Base-by-base conservation (phyloP, 345 rosid genomes). In the Arabis alpina region DNA sequence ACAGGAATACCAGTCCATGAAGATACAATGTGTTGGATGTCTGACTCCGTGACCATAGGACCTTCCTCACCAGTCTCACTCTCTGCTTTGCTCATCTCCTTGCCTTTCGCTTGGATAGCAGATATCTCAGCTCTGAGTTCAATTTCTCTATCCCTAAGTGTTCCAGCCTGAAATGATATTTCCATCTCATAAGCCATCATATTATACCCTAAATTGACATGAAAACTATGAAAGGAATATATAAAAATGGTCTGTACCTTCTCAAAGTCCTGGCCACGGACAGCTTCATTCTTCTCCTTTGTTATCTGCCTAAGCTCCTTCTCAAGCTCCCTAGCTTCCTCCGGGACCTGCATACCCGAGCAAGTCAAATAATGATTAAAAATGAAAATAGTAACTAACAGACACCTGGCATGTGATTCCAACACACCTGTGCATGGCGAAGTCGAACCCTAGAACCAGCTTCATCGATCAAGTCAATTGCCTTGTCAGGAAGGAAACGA, bases 1-100 rank as follows among this genome's bases (percentile, higher is more conserved):
- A 94, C 98, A 2, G 99, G 99, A 80, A 94, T 94, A 47, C 99
- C 97, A 56, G 99, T 94, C 99, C 98, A 89, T 7, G 92, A 13
- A 62, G 96, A 87, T 27, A 94, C 98, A 27, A 89, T 88, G 79
- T 92, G 95, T 75, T 89, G 98, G 76, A 94, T 94, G 80, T 92
- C 98, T 28, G 78, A 75, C 76, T 94, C 99, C 0, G 87, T 87
- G 43, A 91, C 98, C 30, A 78, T 3, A 28, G 99, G 96, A 63
- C 97, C 96, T 15, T 71, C 93, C 69, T 89, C 97, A 45, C 88
- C 93, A 1, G 87, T 87, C 80, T 91, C 99, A 32, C 87, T 85
- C 85, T 91, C 97, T 14, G 96, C 98, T 80, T 91, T 91, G 75
- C 87, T 91, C 93, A 91, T 83, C 74, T 91, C 98, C 87, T 93